Base-by-base conservation (phyloP, 345 rosid species). In the Syzygium oleosum region DNA sequence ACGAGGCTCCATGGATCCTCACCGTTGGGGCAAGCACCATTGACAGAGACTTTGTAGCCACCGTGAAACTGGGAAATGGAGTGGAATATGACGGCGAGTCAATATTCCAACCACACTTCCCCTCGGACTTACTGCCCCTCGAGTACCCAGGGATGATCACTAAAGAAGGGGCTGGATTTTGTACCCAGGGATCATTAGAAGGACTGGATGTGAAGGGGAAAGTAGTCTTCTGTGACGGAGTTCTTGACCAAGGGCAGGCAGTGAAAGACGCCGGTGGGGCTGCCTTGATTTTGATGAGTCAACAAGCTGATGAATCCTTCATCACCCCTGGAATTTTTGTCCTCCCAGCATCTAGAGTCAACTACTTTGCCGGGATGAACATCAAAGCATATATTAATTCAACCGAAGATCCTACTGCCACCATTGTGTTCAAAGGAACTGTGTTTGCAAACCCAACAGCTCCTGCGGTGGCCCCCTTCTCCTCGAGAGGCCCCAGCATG, bases 1-100 rank as follows among this genome's bases (percentile, higher is more conserved):
- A 92, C 73, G 93, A 93, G 54, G 97, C 96, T 29, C 97, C 97
- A 0, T 94, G 97, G 97, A 91, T 94, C 83, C 89, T 94, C 21
- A 94, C 94, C 0, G 95, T 93, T 16, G 96, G 96, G 55, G 96
- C 95, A 51, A 93, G 94, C 85, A 92, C 95, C 9, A 86, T 89
- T 63, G 94, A 95, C 56, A 90, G 96, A 86, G 92, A 86, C 88
- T 87, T 95, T 31, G 73, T 88, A 1, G 93, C 94, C 29, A 89
- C 87, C 31, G 92, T 91, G 1, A 63, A 85, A 59, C 90, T 95
- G 8, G 95, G 94, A 21, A 84, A 92, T 65, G 91, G 90, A 9
- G 34, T 14, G 12, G 19, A 85, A 22, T 85, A 56, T 61, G 49
- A 87, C 84, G 84, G 94, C 87, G 88, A 91, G 25, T 89, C 91